phyloP scores from a whole-genome alignment of 192 early-diverging fungal species.

The Coemansia guatemalensis region DNA sequence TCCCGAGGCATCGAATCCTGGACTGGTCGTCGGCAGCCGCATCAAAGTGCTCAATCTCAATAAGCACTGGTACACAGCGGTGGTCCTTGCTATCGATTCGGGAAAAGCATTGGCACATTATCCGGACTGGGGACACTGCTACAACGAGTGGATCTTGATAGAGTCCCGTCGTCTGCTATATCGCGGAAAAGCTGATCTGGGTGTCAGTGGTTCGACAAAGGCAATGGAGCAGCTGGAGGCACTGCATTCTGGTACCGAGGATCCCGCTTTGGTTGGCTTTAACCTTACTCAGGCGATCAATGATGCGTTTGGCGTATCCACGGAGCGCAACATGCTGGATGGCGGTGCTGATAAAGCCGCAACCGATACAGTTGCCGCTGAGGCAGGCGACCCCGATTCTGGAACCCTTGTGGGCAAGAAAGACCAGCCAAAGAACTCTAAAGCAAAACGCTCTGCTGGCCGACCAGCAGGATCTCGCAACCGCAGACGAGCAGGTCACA shows the following conservation, averaged over 20 bases:
- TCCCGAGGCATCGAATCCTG: conserved; percentile 9
- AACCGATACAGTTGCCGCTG: not conserved
- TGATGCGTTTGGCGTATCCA: conserved; percentile 2
- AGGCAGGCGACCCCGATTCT: not conserved
- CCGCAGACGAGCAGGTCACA: conserved; percentile 36
- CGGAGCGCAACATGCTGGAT: not conserved
- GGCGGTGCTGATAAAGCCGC: not conserved
- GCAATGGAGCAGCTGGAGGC: conserved; percentile 13
- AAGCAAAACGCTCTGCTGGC: conserved; percentile 11
- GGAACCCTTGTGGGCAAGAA: not conserved
- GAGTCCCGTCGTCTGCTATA: conserved; percentile 37
- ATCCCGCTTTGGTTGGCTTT: conserved; percentile 14
- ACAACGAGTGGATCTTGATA: conserved; percentile 47
- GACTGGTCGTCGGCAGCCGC: conserved; percentile 25
- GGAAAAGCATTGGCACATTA: conserved; percentile 46
- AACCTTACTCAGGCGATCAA: conserved; percentile 12
- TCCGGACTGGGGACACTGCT: conserved; percentile 40
- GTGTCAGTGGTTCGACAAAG: conserved; percentile 7
- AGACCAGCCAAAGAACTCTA: not conserved
- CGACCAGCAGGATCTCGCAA: conserved; percentile 32
- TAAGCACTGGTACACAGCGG: conserved; percentile 42
- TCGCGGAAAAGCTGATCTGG: conserved; percentile 10
- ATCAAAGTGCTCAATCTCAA: conserved; percentile 30
- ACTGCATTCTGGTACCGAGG: not conserved
- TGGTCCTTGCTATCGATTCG: conserved; percentile 17